phyloP scores from a whole-genome alignment of 1,284 basidiomycete genomes.

The Sphagnurus paluster region DNA sequence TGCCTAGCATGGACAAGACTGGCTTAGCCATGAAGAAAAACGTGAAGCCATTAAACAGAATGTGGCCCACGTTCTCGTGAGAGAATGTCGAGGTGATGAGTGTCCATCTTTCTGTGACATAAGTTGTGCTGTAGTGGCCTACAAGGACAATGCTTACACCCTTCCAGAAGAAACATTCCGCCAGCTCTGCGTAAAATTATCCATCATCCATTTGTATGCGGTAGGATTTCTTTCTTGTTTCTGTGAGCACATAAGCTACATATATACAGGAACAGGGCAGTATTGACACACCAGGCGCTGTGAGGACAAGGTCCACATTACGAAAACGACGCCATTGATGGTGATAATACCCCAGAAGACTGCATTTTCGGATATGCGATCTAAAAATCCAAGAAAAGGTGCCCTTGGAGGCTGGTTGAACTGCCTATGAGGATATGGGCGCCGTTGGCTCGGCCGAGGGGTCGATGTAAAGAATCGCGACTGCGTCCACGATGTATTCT shows the following conservation, averaged over 20 bases:
- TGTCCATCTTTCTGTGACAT: slow-evolving; percentile 65
- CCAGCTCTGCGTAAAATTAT: slow-evolving; percentile 70
- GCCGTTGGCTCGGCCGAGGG: slow-evolving; percentile 11
- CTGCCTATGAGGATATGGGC: slow-evolving; percentile 15
- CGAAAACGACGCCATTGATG: slow-evolving; percentile 40
- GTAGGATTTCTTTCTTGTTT: slow-evolving; percentile 46
- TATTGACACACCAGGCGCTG: slow-evolving; percentile 33
- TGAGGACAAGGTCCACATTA: slow-evolving; percentile 39
- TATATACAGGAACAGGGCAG: background rate
- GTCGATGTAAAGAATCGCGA: slow-evolving; percentile 16
- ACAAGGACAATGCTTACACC: slow-evolving; percentile 46
- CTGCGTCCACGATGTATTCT: slow-evolving; percentile 4
- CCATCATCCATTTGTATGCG: slow-evolving; percentile 55
- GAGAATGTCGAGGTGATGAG: slow-evolving; percentile 76
- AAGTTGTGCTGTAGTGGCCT: slow-evolving; percentile 2
- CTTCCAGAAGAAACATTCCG: slow-evolving; percentile 69
- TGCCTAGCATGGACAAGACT: slow-evolving; percentile 70
- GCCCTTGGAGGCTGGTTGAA: slow-evolving; percentile 5
- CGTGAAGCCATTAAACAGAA: slow-evolving; percentile 78
- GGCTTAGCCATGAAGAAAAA: slow-evolving; percentile 80
- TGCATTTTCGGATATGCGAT: slow-evolving; percentile 37
- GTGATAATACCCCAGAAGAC: slow-evolving; percentile 44
- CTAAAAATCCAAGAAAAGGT: slow-evolving; percentile 30
- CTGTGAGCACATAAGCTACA: slow-evolving; percentile 21
- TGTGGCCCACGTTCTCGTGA: slow-evolving; percentile 63